Evolutionary conservation across 352 stramenopile species (phyloP), one percentile per base, ranked within the genome.

Genomic region (Phytophthora hibernalis): DNA sequence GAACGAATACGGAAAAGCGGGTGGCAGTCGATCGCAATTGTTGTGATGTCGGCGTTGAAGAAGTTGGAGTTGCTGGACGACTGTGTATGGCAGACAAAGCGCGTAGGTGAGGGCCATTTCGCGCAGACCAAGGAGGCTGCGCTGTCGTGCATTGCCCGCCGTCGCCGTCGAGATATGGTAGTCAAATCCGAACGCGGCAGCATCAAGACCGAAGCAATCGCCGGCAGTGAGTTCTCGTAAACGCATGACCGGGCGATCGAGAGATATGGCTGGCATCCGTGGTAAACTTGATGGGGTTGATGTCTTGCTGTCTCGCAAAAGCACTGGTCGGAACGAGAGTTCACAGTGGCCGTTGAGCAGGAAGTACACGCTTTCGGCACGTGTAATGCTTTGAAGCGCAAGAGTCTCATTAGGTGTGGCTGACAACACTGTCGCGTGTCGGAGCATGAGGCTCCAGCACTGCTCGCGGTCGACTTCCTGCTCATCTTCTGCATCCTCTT

Each of bases 121-220:
- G 0, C 79, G 68, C 16, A 91, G 49, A 2, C 78, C 82, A 18
- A 89, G 79, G 0, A 65, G 18, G 28, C 82, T 91, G 24, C 82
- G 82, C 18, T 89, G 72, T 1, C 77, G 56, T 22, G 75, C 75
- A n/a, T 68, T 77, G 4, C 72, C 55, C 1, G 78, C 81, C 2
- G 70, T 76, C 3, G 66, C 77, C 1, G 73, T 77, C 10, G 76
- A 60, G 3, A 76, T 58, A 33, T 80, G 68, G 13, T 57, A 60
- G 1, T 61, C 33, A 38, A 89, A 91, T 1, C 59, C 45, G 33
- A 89, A 91, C 26, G 74, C 51, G 18, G 72, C 74, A 3, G 75
- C 66, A 24, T 90, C 77, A 21, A 87, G 48, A 0, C 82, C 82
- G 30, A 90, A 87, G 18, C 64, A 68, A 35, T 85, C 79, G 9